These are phyloP conservation scores for Beauveria sp. DNA, from an alignment of 2,329 filamentous ascomycete species.

Conservation along the genomic window DNA sequence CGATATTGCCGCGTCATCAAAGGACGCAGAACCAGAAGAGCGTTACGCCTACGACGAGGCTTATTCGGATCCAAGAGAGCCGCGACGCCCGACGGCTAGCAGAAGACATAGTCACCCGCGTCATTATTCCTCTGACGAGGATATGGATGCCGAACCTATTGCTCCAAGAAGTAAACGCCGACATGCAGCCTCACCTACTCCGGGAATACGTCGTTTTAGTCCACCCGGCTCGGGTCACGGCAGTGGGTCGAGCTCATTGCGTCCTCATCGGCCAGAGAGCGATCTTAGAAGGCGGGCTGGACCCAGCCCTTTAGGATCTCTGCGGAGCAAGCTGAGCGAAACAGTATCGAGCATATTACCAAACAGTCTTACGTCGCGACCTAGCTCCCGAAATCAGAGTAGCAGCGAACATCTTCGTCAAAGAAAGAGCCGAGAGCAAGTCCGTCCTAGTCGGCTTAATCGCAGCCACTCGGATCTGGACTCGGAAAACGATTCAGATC, in stretches of 20 bases:
- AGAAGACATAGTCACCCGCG: constrained; percentile 45
- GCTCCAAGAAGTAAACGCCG: constrained; percentile 18
- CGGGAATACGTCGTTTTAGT: constrained; percentile 7
- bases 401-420: constrained; percentile 22
- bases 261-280: constrained; percentile 29
- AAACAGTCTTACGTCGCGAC: constrained; percentile 26
- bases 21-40: constrained; percentile 17
- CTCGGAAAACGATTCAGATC: constrained; percentile 28
- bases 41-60: constrained; percentile 20
- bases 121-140: constrained; percentile 35
- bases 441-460: constrained; percentile 32
- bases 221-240: constrained; percentile 13
- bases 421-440: constrained; percentile 33
- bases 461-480: constrained; percentile 34
- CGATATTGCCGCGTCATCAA: constrained; percentile 35
- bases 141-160: constrained; percentile 23
- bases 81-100: constrained; percentile 21
- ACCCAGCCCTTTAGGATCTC: constrained; percentile 28
- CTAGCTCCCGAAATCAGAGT: constrained; percentile 25
- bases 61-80: constrained; percentile 28
- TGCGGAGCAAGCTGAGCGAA: constrained; percentile 37
- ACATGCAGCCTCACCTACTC: constrained; percentile 10
- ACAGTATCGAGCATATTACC: constrained; percentile 37
- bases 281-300: constrained; percentile 29
- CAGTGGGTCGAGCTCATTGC: constrained; percentile 21